phyloP scores from a whole-genome alignment of 139 green algal species.

The Tetraselmis striata region DNA sequence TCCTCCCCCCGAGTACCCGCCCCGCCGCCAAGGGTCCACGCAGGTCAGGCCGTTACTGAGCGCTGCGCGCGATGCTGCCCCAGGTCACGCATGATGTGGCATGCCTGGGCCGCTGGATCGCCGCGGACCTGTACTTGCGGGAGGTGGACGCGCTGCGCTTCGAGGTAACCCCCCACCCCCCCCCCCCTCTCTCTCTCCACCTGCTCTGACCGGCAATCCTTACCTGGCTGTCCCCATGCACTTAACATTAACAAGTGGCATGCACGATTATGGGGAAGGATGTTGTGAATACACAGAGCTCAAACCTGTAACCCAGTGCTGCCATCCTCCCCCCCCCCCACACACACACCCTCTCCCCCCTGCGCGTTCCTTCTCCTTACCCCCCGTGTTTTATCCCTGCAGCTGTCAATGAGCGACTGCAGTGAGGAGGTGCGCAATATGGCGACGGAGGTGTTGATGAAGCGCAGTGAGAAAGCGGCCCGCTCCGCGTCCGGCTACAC shows the following conservation, averaged over 20 bases:
- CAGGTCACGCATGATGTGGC: slow-evolving; percentile 68
- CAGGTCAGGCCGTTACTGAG: too few species aligned
- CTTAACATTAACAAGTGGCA: too few species aligned
- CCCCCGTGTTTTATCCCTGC: background rate
- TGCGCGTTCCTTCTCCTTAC: background rate
- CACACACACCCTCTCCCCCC: too few species aligned
- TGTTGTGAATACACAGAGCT: too few species aligned
- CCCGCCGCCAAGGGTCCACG: too few species aligned
- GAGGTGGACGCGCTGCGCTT: slow-evolving; percentile 84
- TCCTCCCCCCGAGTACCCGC: too few species aligned
- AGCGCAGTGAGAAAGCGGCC: background rate
- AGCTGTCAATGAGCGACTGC: slow-evolving; percentile 87
- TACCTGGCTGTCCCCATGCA: too few species aligned
- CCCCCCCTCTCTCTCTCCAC: background rate
- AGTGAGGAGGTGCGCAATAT: slow-evolving; percentile 47
- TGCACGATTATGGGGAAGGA: too few species aligned
- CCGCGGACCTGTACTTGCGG: slow-evolving; percentile 83
- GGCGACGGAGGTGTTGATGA: slow-evolving; percentile 12
- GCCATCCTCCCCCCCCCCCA: background rate
- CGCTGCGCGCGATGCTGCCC: too few species aligned
- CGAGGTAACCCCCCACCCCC: slow-evolving; percentile 40
- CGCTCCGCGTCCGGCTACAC: background rate
- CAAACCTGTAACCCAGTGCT: background rate
- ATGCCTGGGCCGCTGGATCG: slow-evolving; percentile 77
- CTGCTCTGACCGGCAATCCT: background rate